Conservation (phyloP, 371 early-diverging fungal species). For the Mortierella sp. region DNA sequence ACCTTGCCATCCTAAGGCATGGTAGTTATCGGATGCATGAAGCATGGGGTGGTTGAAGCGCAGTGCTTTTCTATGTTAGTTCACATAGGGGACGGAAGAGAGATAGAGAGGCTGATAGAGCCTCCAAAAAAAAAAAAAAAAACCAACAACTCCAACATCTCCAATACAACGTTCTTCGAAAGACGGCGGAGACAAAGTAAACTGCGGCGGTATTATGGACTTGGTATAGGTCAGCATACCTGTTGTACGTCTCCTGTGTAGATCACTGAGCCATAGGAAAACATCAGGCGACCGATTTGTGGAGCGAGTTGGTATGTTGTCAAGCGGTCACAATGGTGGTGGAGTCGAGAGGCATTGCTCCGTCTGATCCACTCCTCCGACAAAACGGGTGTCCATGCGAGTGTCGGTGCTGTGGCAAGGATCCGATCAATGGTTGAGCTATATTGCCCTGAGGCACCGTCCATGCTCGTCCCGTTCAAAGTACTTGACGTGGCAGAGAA, state of each 20-base stretch:
- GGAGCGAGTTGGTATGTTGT: conserved; percentile 43
- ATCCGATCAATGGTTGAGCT: conserved; percentile 23
- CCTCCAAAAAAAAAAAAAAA: conserved; percentile 4
- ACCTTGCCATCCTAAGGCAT: conserved; percentile 37
- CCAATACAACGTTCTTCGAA: background rate
- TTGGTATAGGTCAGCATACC: conserved; percentile 18
- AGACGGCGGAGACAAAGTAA: background rate
- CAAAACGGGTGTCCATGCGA: conserved; percentile 44
- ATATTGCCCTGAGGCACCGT: no score
- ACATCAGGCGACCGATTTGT: conserved; percentile 34
- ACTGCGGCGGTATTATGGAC: background rate
- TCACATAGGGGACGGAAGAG: background rate
- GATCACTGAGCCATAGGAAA: conserved; percentile 46
- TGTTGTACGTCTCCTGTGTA: conserved; percentile 39
- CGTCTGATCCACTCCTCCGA: conserved; percentile 47
- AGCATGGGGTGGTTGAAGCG: no score
- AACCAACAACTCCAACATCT: conserved; percentile 5
- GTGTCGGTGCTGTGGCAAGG: conserved; percentile 44
- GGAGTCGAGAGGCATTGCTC: conserved; percentile 14
- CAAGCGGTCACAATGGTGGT: conserved; percentile 32
- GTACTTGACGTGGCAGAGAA: no score
- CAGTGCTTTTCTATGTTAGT: conserved; percentile 7
- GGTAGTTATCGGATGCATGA: no score
- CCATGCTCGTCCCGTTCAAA: no score
- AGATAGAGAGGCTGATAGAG: background rate